Percentiles rank a stretch among this genome's conserved stretches.
These are phyloP conservation scores for Halteria grandinella DNA, from an alignment of 73 alveolate species.

Conservation along the genomic window DNA sequence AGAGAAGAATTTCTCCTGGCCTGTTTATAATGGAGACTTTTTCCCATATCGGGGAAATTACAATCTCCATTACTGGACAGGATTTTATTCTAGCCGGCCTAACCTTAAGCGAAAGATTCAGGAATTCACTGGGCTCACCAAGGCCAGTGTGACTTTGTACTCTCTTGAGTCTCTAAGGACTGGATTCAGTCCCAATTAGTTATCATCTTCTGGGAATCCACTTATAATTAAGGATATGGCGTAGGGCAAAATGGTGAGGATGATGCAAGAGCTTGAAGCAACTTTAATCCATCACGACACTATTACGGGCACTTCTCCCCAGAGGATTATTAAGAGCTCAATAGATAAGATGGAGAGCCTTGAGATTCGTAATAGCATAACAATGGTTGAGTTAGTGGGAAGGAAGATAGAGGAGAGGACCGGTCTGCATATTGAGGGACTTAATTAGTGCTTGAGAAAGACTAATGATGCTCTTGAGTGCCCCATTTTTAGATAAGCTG, in stretches of 20 bases:
- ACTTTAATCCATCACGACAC: slow-evolving; percentile 85
- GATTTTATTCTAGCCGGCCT: slow-evolving; percentile 84
- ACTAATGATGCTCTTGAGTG: not conserved
- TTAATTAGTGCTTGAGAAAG: not conserved
- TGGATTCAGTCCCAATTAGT: not conserved
- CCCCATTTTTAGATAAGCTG: not conserved
- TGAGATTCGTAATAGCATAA: not conserved
- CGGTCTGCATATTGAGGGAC: too few species aligned
- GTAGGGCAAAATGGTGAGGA: not conserved
- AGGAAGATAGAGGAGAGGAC: too few species aligned
- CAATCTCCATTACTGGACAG: slow-evolving; percentile 85
- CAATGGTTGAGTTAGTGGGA: not conserved
- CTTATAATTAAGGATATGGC: not conserved
- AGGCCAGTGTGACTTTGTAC: not conserved
- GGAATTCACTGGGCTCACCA: slow-evolving; percentile 1
- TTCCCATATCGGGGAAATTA: slow-evolving; percentile 66
- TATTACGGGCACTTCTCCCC: slow-evolving; percentile 77
- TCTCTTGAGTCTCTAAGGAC: too few species aligned
- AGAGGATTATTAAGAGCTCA: not conserved
- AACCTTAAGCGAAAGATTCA: slow-evolving; percentile 74
- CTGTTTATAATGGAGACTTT: slow-evolving; percentile 52
- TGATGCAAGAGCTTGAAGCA: not conserved
- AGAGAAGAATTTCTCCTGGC: slow-evolving; percentile 32
- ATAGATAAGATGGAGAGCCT: not conserved
- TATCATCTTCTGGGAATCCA: not conserved